Base-by-base conservation (phyloP, 805 yeast genomes). In the Grigorovia transvaalensis region DNA sequence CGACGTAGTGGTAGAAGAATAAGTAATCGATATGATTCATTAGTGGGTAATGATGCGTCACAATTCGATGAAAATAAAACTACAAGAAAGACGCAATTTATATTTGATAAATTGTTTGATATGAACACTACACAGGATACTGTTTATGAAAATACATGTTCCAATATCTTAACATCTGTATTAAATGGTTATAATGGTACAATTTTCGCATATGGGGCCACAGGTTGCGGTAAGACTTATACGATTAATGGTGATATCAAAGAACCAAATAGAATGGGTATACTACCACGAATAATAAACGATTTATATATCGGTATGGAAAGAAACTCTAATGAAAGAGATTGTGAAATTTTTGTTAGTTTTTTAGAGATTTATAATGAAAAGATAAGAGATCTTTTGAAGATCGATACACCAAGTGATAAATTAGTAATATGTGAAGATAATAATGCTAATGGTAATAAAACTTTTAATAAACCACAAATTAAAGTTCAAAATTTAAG, bases 221-320 rank as follows among this genome's bases (percentile, higher is more conserved):
- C 98, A 0, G 98, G 98, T 0, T 90, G 97, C 67, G 98, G 98
- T n/a, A 90, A 90, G 64, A 90, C 97, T 0, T 88, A 85, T 64
- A 90, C 98, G 0, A 85, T 90, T 35, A 78, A 84, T 63, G 96
- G 96, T 0, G 77, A 82, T 0, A 75, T 81, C 0, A 77, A 77
- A 1, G 69, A 76, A 27, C 96, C 96, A 0, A 38, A 38, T 15
- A n/a, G 15, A 15, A 38, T 38, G 42, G 96, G 96, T 0, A 78
- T 90, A 13, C 84, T 88, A 0, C 86, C 82, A 59, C 69, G 83
- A 44, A 83, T 96, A 0, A 81, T 88, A 84, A 73, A 79, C 55
- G 95, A 87, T 53, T 70, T 91, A 38, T 89, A 84, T 63, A 38
- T 15, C 15, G 42, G 17, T 38, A 38, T 13, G n/a, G 17, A 38